Conservation (phyloP, 305 asterid genomes). For the Nicotiana rustica region DNA sequence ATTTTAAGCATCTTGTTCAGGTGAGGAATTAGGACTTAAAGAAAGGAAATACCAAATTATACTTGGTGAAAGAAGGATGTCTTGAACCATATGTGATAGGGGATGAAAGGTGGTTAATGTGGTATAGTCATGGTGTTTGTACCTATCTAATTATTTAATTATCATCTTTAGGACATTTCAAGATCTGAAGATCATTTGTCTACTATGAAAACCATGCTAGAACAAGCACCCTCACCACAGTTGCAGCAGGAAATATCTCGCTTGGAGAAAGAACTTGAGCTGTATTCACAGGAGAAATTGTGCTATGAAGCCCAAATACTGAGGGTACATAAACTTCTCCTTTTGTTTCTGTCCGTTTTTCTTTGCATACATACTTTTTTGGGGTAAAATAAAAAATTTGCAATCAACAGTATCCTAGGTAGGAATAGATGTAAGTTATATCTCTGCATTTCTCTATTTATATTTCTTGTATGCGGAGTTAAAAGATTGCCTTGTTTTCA, state of each 20-base stretch:
- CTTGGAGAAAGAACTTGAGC: slow-evolving; percentile 86
- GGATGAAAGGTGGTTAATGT: slow-evolving; percentile 5
- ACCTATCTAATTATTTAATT: slow-evolving; percentile 19
- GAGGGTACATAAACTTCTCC: slow-evolving; percentile 61
- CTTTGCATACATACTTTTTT: background rate
- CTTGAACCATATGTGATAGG: slow-evolving; percentile 8
- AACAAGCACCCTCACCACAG: slow-evolving; percentile 78
- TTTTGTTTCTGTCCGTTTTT: too few species aligned
- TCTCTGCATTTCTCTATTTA: slow-evolving; percentile 22
- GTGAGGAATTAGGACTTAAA: slow-evolving; percentile 44
- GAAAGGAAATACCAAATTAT: slow-evolving; percentile 28
- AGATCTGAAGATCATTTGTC: slow-evolving; percentile 81
- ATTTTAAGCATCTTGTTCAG: slow-evolving; percentile 96
- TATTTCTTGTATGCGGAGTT: background rate
- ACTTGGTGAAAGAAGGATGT: slow-evolving; percentile 26
- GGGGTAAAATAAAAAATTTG: slow-evolving; percentile 2
- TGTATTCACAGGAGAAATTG: slow-evolving; percentile 75
- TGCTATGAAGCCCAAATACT: slow-evolving; percentile 98
- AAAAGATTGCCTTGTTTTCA: slow-evolving; percentile 42
- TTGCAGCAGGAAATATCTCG: slow-evolving; percentile 81
- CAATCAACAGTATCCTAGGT: slow-evolving; percentile 21
- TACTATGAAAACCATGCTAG: slow-evolving; percentile 80
- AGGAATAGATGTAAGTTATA: background rate
- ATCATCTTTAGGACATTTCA: slow-evolving; percentile 74
- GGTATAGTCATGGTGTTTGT: slow-evolving; percentile 15